Base-by-base conservation (phyloP, 805 yeast species). In the Hyphopichia homilentoma region DNA sequence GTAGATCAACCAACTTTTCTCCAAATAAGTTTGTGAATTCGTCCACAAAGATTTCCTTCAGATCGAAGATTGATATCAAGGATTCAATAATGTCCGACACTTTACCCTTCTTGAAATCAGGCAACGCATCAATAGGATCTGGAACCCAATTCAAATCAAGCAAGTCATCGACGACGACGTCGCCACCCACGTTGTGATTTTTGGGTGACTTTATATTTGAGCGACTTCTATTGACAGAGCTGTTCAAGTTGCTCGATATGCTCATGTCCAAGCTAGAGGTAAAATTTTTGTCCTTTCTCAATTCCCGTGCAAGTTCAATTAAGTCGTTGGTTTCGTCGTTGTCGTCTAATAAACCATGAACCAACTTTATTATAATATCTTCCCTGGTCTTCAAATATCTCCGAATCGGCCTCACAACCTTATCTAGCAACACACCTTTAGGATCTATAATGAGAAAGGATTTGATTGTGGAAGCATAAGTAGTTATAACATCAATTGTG, bases 111-210 rank as follows among this genome's bases (percentile, higher is more conserved):
- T 75, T 71, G 59, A 84, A 87, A 53, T 86, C 95, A 0, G 89
- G 85, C n/a, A 88, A 71, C 0, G 96, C 94, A 59, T 87, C 96
- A 11, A 84, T 71, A 0, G 96, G 96, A 44, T 85, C 95, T 0
- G 96, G 96, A 6, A 55, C 54, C 96, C 96, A 86, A 29, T 72
- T 62, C 2, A 77, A 47, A 41, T 73, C 79, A 7, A 62, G 43
- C 30, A 64, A 49, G 24, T 70, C 76, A 26, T 73, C 76, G 5
- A 48, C 40, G 15, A 15, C 17, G 4, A 8, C 25, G 11, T 20
- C 22, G 11, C 11, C 11, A 20, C 11, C 11, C 11, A 11, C n/a
- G 6, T 4, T 25, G 14, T 12, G 12, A 15, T 31, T 21, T 19
- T 16, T 28, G 17, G 4, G 4, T n/a, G n/a, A n/a, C n/a, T n/a